Evolutionary conservation across 345 rosid genomes (phyloP).

Genomic region (Raphanus sativus): DNA sequence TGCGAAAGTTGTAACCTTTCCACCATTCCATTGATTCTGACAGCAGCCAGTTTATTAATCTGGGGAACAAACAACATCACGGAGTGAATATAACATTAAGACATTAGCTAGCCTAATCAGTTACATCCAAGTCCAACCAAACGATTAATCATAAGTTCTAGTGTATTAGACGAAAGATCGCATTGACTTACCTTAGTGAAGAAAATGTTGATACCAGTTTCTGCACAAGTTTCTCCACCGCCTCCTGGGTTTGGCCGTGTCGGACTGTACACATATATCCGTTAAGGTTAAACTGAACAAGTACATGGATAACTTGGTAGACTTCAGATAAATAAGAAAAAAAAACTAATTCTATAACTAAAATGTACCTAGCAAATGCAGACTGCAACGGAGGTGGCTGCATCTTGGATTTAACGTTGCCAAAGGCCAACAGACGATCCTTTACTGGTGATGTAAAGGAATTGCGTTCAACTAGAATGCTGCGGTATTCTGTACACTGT

Average conservation of each 20-base stretch:
- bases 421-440: conserved; percentile 65
- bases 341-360: conserved; percentile 4
- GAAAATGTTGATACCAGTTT: conserved; percentile 85
- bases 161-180: neutral
- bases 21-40: conserved; percentile 80
- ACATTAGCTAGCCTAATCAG: conserved; percentile 5
- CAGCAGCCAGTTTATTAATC: conserved; percentile 85
- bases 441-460: conserved; percentile 76
- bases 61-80: conserved; percentile 32
- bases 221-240: conserved; percentile 99
- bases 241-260: conserved; percentile 93
- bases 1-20: conserved; percentile 76
- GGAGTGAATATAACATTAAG: neutral
- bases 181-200: conserved; percentile 66
- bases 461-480: conserved; percentile 85
- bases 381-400: conserved; percentile 73
- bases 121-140: conserved; percentile 11
- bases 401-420: conserved; percentile 61
- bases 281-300: conserved; percentile 21
- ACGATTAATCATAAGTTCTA: conserved; percentile 1
- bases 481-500: conserved; percentile 61
- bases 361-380: conserved; percentile 75
- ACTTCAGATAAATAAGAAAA: neutral
- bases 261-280: conserved; percentile 54
- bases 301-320: neutral